These are phyloP conservation scores for Rhododendron mucronatum DNA, from an alignment of 148 eudicot species.

Conservation along the genomic window DNA sequence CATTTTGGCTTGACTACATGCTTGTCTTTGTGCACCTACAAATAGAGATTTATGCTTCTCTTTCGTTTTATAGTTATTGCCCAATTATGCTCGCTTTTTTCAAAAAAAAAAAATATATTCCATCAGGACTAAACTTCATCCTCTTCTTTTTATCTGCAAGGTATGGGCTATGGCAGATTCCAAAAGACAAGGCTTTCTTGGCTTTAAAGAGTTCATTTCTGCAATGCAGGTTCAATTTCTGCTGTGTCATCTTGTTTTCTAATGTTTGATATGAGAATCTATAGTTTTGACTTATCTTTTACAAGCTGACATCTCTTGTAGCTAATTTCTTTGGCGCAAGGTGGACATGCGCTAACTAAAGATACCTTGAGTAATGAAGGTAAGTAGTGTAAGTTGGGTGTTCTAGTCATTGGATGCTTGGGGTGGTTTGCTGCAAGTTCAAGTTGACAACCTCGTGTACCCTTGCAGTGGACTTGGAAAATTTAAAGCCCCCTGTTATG, in stretches of 20 bases:
- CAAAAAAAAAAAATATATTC: too few species aligned
- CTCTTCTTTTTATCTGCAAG: slow-evolving; percentile 23
- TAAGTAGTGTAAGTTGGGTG: slow-evolving; percentile 13
- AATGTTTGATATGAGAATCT: neutral
- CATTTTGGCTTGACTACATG: neutral
- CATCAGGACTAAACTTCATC: neutral
- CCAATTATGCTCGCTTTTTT: neutral
- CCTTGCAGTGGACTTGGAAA: slow-evolving; percentile 62
- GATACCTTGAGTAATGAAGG: slow-evolving; percentile 47
- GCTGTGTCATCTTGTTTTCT: neutral
- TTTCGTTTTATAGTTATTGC: neutral
- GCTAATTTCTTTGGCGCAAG: slow-evolving; percentile 86
- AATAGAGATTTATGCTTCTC: neutral
- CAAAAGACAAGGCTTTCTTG: slow-evolving; percentile 83
- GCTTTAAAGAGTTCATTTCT: slow-evolving; percentile 73
- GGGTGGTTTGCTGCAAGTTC: slow-evolving; percentile 8
- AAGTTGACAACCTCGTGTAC: slow-evolving; percentile 3
- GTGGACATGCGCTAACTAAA: slow-evolving; percentile 52
- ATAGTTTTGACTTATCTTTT: neutral
- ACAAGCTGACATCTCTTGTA: slow-evolving; percentile 24
- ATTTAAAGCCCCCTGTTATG: slow-evolving; percentile 64
- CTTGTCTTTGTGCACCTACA: neutral
- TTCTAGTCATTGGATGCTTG: slow-evolving; percentile 3
- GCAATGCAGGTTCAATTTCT: slow-evolving; percentile 76
- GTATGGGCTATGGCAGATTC: slow-evolving; percentile 97